Base-by-base conservation (phyloP, 2,329 filamentous ascomycete species). In the Penicillium polonicum region DNA sequence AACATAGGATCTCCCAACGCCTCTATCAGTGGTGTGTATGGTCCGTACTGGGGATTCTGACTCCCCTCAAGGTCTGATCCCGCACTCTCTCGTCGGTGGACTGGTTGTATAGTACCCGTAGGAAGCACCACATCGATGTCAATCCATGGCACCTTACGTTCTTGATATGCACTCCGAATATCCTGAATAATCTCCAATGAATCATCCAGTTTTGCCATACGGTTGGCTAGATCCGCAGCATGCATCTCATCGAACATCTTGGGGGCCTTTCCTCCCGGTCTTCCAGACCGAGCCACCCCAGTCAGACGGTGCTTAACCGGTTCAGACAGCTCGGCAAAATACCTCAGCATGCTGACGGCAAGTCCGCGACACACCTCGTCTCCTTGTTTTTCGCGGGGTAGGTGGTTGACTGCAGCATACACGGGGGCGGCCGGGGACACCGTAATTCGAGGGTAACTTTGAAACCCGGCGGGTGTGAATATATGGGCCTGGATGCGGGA, bases 401-500 rank as follows among this genome's bases (percentile, higher is more conserved):
- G 83, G 73, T 92, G 87, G 72, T 90, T 88, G 74, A 99, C 94
- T 54, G 92, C 93, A 65, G 87, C 85, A 76, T 97, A 97, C 70
- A 95, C 89, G 51, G 91, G 87, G 46, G 93, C 96, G 70, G 90
- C 95, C 44, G 94, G 94, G 25, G 93, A 95, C 64, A 97, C 88
- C 60, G 93, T 96, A 65, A 99, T 86, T 68, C 93, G 91, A 59
- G 90, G 88, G 73, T 93, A 99, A 66, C 89, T 93, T 71, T 91
- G 89, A 67, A 95, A 88, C 65, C 94, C 94, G 63, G 91, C 92
- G 2, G 91, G 87, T 60, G 90, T 90, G 78, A 95, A 91, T 76
- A 99, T 85, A 76, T 97, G 94, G 63, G 94, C 85, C 79, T 97
- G 93, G 66, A 97, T 92, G 75, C 94, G 89, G 62, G 93, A 97